Conservation (phyloP, 768 basidiomycete species). For the Tricholoma furcatifolium region DNA sequence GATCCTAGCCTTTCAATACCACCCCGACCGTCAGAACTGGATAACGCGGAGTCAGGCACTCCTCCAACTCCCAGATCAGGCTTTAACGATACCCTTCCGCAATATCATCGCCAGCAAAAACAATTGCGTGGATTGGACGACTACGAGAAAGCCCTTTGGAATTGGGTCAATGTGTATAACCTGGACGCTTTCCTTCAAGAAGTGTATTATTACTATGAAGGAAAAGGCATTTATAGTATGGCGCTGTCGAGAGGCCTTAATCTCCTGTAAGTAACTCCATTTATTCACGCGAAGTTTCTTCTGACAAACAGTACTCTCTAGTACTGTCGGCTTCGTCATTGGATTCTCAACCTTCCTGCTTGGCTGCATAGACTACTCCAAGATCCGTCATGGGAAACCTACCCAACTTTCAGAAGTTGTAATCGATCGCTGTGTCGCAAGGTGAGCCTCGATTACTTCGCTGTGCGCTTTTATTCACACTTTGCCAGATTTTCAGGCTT, state of each 20-base stretch:
- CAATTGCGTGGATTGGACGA: slow-evolving; percentile 73
- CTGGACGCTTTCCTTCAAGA: slow-evolving; percentile 94
- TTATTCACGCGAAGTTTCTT: slow-evolving; percentile 8
- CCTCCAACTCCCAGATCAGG: slow-evolving; percentile 17
- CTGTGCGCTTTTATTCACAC: not conserved
- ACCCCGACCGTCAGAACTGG: slow-evolving; percentile 65
- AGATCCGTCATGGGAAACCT: slow-evolving; percentile 64
- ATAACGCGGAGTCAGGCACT: slow-evolving; percentile 33
- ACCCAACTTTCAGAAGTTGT: slow-evolving; percentile 78
- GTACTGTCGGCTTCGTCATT: slow-evolving; percentile 97
- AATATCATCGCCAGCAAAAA: slow-evolving; percentile 35
- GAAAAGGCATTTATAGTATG: slow-evolving; percentile 96
- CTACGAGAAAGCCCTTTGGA: slow-evolving; percentile 93
- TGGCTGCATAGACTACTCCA: slow-evolving; percentile 92
- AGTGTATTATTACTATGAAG: slow-evolving; percentile 94
- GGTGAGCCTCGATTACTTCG: slow-evolving; percentile 53
- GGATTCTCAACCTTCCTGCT: slow-evolving; percentile 96
- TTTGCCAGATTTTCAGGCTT: slow-evolving; percentile 74
- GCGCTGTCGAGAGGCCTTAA: slow-evolving; percentile 89
- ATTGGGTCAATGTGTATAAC: slow-evolving; percentile 99
- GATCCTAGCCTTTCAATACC: slow-evolving; percentile 47
- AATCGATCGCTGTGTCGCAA: slow-evolving; percentile 79
- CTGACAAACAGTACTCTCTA: slow-evolving; percentile 36
- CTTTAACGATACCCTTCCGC: slow-evolving; percentile 27
- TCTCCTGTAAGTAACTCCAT: slow-evolving; percentile 69